phyloP scores from a whole-genome alignment of 441 rosid genomes.

The Cnidoscolus chayamansa region DNA sequence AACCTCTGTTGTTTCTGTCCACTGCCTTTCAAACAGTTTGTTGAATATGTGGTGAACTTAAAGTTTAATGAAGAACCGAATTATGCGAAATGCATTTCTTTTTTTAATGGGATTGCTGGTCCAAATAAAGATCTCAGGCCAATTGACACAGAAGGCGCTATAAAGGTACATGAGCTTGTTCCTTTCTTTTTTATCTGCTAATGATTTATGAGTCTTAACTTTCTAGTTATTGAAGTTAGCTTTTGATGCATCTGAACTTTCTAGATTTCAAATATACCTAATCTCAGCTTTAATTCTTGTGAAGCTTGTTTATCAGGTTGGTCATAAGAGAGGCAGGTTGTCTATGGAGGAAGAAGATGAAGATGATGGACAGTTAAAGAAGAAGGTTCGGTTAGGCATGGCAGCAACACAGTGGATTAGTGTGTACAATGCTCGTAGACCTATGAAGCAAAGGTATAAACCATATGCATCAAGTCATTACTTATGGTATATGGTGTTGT shows the following conservation, averaged over 20 bases:
- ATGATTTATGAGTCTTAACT: background rate
- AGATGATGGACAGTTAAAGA: constrained; percentile 86
- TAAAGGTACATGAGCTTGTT: constrained; percentile 50
- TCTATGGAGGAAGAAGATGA: constrained; percentile 58
- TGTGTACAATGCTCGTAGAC: constrained; percentile 82
- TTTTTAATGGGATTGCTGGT: constrained; percentile 80
- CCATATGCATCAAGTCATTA: background rate
- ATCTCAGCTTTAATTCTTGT: constrained; percentile 19
- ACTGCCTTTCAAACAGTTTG: constrained; percentile 70
- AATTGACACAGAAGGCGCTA: constrained; percentile 91
- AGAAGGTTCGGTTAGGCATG: constrained; percentile 66
- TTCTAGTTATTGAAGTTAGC: background rate
- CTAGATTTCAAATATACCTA: background rate
- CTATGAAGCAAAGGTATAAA: constrained; percentile 76
- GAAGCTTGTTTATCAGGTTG: constrained; percentile 83
- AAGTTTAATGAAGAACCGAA: constrained; percentile 93
- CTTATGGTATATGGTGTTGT: background rate
- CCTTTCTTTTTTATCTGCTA: constrained; percentile 18
- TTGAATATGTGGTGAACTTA: constrained; percentile 81
- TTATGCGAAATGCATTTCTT: constrained; percentile 82
- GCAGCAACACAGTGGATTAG: constrained; percentile 97
- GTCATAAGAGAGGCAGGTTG: constrained; percentile 88
- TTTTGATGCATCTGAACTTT: background rate
- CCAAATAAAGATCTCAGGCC: constrained; percentile 85
- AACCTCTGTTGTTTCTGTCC: constrained; percentile 79